These are phyloP conservation scores for Takashimella koratensis DNA, from an alignment of 1,284 basidiomycete species.

Conservation along the genomic window DNA sequence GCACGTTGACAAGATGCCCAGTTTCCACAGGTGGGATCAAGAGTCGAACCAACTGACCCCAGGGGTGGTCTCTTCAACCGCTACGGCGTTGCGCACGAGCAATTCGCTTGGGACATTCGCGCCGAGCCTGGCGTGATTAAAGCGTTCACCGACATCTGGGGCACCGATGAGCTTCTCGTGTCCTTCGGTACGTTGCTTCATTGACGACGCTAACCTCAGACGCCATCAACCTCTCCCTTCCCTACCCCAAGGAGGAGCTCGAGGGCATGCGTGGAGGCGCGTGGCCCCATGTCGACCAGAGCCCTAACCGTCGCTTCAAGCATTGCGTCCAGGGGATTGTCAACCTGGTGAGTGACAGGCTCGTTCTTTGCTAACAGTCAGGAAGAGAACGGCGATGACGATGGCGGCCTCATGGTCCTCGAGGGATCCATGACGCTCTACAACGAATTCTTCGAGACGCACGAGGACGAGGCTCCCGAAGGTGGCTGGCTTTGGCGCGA, in stretches of 20 bases:
- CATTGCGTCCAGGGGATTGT: conserved; percentile 50
- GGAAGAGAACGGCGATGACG: conserved; percentile 45
- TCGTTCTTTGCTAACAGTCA: conserved; percentile 6
- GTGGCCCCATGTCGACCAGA: conserved; percentile 49
- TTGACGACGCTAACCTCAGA: conserved; percentile 14
- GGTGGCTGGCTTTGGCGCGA: conserved; percentile 41
- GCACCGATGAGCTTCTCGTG: conserved; percentile 47
- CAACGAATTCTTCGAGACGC: conserved; percentile 43
- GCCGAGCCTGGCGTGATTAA: conserved; percentile 41
- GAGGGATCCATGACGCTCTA: conserved; percentile 41
- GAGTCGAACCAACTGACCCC: conserved; percentile 18
- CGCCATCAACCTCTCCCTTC: conserved; percentile 46
- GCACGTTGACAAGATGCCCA: conserved; percentile 40
- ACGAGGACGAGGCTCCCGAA: conserved; percentile 34
- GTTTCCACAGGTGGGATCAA: conserved; percentile 15
- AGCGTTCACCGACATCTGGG: conserved; percentile 46
- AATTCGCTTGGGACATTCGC: conserved; percentile 49
- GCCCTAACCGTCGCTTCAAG: conserved; percentile 39
- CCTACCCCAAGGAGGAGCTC: conserved; percentile 30
- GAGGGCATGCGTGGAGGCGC: conserved; percentile 17
- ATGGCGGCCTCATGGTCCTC: conserved; percentile 51
- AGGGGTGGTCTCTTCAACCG: conserved; percentile 40
- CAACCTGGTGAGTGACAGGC: conserved; percentile 39
- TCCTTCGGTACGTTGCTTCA: conserved; percentile 19
- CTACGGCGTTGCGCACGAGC: conserved; percentile 44